Conservation (phyloP, 306 rosid species). For the Lagenaria siceraria region DNA sequence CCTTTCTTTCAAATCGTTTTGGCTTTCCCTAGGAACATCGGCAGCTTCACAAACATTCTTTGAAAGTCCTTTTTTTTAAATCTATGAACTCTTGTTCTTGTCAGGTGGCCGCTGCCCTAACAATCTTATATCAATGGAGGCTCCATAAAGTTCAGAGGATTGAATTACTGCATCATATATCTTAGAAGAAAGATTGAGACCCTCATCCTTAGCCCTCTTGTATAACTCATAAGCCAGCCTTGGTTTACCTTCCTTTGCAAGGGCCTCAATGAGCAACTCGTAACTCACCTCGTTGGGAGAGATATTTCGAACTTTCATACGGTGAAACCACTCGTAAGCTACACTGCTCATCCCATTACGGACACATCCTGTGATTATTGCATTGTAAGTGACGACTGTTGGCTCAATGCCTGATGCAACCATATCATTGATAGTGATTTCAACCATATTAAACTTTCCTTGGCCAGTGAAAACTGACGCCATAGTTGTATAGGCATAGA, state of each 20-base stretch:
- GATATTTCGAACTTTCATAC: conserved; percentile 59
- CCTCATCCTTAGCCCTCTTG: conserved; percentile 50
- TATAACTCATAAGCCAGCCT: conserved; percentile 77
- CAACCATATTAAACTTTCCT: conserved; percentile 67
- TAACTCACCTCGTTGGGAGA: conserved; percentile 63
- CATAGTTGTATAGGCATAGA: conserved; percentile 78
- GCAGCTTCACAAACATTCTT: background rate
- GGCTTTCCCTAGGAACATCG: background rate
- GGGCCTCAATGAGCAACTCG: conserved; percentile 79
- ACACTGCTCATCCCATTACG: conserved; percentile 48
- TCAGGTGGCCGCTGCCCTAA: conserved; percentile 68
- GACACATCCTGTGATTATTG: conserved; percentile 66
- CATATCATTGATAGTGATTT: conserved; percentile 61
- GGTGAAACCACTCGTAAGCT: conserved; percentile 92
- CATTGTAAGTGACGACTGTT: conserved; percentile 76
- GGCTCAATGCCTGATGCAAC: conserved; percentile 48
- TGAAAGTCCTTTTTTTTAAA: conserved; percentile 14
- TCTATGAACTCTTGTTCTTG: conserved; percentile 22
- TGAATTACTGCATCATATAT: conserved; percentile 55
- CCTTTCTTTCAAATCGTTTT: background rate
- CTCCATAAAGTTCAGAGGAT: conserved; percentile 40
- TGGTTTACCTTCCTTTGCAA: conserved; percentile 76
- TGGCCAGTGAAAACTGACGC: conserved; percentile 78
- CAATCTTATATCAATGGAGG: conserved; percentile 32
- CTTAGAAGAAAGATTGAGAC: conserved; percentile 51